phyloP scores from a whole-genome alignment of 2,329 filamentous ascomycete genomes.

The Monosporascus sp. region DNA sequence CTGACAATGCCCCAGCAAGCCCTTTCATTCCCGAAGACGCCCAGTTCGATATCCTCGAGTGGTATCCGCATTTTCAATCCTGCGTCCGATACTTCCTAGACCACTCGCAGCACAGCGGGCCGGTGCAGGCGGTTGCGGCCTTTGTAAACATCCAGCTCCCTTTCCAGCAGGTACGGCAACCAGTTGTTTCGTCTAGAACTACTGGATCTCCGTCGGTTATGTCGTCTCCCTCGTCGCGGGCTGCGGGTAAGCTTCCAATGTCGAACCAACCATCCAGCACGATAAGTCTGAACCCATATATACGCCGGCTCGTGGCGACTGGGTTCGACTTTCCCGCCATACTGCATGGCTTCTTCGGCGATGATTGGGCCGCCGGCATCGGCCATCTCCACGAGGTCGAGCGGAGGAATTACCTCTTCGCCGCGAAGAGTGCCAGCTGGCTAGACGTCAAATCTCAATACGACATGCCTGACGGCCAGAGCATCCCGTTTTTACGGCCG shows the following conservation, averaged over 20 bases:
- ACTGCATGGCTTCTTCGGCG: slow-evolving; percentile 95
- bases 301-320: slow-evolving; percentile 84
- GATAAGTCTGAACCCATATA: slow-evolving; percentile 79
- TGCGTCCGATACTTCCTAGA: slow-evolving; percentile 91
- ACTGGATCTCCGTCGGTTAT: slow-evolving; percentile 30
- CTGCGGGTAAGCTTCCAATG: slow-evolving; percentile 23
- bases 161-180: slow-evolving; percentile 61
- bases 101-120: slow-evolving; percentile 75
- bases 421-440: slow-evolving; percentile 90
- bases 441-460: slow-evolving; percentile 84
- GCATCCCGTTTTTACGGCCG: slow-evolving; percentile 80
- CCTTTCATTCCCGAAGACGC: slow-evolving; percentile 22
- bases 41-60: slow-evolving; percentile 79
- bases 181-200: slow-evolving; percentile 36
- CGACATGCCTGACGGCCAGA: slow-evolving; percentile 79
- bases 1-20: slow-evolving; percentile 14
- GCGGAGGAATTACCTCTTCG: slow-evolving; percentile 89
- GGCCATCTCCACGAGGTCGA: slow-evolving; percentile 83
- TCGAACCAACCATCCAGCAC: slow-evolving; percentile 28
- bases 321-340: slow-evolving; percentile 83
- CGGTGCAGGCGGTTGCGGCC: slow-evolving; percentile 82
- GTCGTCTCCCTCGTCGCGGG: slow-evolving; percentile 21
- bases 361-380: slow-evolving; percentile 79
- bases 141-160: slow-evolving; percentile 91
- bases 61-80: slow-evolving; percentile 86